These are phyloP conservation scores for Huiozyma sinensis DNA, from an alignment of 805 yeast genomes.

Conservation along the genomic window DNA sequence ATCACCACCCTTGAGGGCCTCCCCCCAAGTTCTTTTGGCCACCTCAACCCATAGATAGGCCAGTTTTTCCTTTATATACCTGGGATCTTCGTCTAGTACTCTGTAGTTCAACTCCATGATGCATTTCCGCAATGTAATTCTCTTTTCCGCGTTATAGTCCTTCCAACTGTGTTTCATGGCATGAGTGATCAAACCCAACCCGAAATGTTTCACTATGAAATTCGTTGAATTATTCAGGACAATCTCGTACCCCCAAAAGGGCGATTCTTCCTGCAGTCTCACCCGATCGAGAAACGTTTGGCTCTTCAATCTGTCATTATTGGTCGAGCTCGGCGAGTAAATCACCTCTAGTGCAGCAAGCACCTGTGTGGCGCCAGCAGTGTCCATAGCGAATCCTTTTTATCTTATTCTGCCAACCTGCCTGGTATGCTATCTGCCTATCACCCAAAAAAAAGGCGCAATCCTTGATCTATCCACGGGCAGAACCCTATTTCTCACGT, in stretches of 20 bases:
- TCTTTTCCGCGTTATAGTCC: conserved; percentile 47
- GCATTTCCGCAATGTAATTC: conserved; percentile 71
- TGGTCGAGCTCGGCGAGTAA: conserved; percentile 54
- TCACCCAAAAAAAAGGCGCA: too few species aligned
- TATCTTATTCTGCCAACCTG: too few species aligned
- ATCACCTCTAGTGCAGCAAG: conserved; percentile 66
- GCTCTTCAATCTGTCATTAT: conserved; percentile 45
- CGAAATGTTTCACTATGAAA: conserved; percentile 79
- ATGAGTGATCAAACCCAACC: conserved; percentile 66
- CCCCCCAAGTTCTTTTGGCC: conserved; percentile 89
- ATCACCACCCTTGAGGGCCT: conserved; percentile 35
- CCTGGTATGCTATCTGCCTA: too few species aligned
- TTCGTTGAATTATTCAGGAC: conserved; percentile 52
- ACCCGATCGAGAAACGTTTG: conserved; percentile 64
- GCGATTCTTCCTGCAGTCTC: conserved; percentile 71
- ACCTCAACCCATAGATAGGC: conserved; percentile 87
- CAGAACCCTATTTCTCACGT: too few species aligned
- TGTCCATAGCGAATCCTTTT: conserved; percentile 38
- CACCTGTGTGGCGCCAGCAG: conserved; percentile 61
- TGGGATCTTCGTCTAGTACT: conserved; percentile 62
- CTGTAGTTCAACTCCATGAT: conserved; percentile 63
- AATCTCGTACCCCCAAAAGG: conserved; percentile 84
- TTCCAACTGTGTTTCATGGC: conserved; percentile 49
- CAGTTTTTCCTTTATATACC: conserved; percentile 78
- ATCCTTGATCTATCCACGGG: too few species aligned